These are phyloP conservation scores for Saksenaea oblongispora DNA, from an alignment of 371 early-diverging fungal genomes.

Conservation along the genomic window DNA sequence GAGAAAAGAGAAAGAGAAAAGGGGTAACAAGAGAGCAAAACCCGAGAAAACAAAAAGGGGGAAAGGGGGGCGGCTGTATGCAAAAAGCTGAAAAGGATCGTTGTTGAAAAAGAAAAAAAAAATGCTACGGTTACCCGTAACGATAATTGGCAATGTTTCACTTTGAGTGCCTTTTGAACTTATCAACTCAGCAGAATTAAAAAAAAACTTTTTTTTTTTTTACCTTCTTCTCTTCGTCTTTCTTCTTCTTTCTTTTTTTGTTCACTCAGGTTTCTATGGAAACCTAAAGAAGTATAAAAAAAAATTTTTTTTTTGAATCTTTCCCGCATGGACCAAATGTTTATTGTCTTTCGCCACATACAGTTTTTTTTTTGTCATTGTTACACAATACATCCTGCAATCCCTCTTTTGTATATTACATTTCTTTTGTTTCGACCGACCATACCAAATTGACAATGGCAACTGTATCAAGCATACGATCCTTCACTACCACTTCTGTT, in stretches of 20 bases:
- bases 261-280: too few relatives aligned
- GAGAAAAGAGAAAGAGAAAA: background rate
- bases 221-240: background rate
- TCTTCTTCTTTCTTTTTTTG: background rate
- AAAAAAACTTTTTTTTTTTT: background rate
- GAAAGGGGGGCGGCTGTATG: background rate
- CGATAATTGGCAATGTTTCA: background rate
- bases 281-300: too few relatives aligned
- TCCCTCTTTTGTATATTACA: too few relatives aligned
- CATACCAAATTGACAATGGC: conserved; percentile 43
- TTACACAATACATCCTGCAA: background rate
- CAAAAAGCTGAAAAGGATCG: background rate
- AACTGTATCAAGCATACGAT: conserved; percentile 49
- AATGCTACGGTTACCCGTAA: background rate
- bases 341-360: background rate
- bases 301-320: too few relatives aligned
- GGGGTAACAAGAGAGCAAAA: background rate
- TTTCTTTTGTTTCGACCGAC: conserved; percentile 18
- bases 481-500: conserved; percentile 48
- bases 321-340: too few relatives aligned
- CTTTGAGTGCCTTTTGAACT: background rate
- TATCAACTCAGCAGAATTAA: background rate
- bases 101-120: background rate
- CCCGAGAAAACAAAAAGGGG: background rate
- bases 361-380: background rate